A percentile compares a stretch with the other conserved stretches of the same genome.
Conservation (phyloP, 192 early-diverging fungal species). For the Linnemannia schmuckeri region DNA sequence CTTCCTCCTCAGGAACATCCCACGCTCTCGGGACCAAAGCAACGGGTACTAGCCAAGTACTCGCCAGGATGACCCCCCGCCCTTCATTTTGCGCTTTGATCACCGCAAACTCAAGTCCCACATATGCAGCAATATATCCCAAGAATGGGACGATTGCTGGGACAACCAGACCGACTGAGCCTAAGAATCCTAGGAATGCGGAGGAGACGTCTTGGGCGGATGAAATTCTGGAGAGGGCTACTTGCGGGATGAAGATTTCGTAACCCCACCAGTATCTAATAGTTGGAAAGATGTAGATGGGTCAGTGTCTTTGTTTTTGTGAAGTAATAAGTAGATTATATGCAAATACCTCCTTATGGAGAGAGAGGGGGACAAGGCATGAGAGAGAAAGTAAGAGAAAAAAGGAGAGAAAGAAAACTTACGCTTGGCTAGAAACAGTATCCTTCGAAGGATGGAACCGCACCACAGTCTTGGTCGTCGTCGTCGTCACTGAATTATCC, state of each 20-base stretch:
- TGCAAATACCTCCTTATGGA: no score
- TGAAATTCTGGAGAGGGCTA: slow-evolving; percentile 51
- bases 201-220: slow-evolving; percentile 57
- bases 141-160: slow-evolving; percentile 56
- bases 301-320: no score
- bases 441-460: slow-evolving; percentile 38
- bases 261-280: slow-evolving; percentile 61
- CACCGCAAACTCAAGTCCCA: slow-evolving; percentile 57
- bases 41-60: slow-evolving; percentile 59
- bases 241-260: slow-evolving; percentile 59
- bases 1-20: slow-evolving; percentile 35
- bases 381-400: background rate
- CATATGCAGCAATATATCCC: slow-evolving; percentile 61
- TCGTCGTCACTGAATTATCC: background rate
- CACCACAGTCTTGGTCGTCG: slow-evolving; percentile 22
- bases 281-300: no score
- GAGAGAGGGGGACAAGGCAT: no score
- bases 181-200: slow-evolving; percentile 55
- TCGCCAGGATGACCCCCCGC: slow-evolving; percentile 56
- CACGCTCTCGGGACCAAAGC: slow-evolving; percentile 59
- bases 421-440: slow-evolving; percentile 50
- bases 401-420: background rate
- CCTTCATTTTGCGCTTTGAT: slow-evolving; percentile 60
- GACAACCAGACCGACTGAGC: slow-evolving; percentile 51
- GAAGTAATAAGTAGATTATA: no score